These are phyloP conservation scores for Pythium scleroteichum DNA, from an alignment of 352 stramenopile genomes.

Conservation along the genomic window DNA sequence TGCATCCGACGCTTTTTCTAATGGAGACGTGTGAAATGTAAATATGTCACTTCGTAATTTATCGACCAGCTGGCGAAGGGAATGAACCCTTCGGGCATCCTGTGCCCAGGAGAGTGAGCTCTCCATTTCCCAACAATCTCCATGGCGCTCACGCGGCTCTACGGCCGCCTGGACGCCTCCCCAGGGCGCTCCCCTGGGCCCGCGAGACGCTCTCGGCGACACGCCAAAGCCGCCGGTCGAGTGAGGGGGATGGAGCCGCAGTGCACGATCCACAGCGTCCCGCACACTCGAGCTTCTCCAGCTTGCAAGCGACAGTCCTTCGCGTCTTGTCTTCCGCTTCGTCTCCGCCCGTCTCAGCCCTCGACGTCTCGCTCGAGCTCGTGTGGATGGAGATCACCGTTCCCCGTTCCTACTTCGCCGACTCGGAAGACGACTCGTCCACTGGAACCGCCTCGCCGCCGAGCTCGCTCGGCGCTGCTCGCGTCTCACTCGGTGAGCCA, in stretches of 20 bases:
- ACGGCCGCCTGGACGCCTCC: background rate
- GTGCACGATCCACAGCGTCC: constrained; percentile 6
- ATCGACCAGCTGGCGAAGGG: constrained; percentile 24
- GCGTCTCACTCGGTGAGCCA: background rate
- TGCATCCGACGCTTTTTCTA: background rate
- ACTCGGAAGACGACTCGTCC: constrained; percentile 27
- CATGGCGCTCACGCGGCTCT: background rate
- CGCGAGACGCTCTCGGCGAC: too few relatives aligned
- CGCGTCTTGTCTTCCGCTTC: background rate
- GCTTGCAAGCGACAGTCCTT: too few relatives aligned
- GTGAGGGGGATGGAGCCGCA: constrained; percentile 12
- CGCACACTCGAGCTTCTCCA: too few relatives aligned
- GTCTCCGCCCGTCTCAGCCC: background rate
- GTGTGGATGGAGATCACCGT: constrained; percentile 23
- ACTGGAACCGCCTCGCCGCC: constrained; percentile 7
- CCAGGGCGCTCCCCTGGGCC: background rate
- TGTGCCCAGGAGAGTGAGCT: background rate
- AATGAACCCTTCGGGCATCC: constrained; percentile 18
- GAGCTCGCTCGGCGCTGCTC: background rate
- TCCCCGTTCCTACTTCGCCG: constrained; percentile 16
- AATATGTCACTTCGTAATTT: constrained; percentile 10
- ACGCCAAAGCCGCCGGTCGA: background rate
- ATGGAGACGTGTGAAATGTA: background rate
- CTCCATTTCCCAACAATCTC: constrained; percentile 20
- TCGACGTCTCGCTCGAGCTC: constrained; percentile 10